A percentile compares a stretch with the other conserved stretches of the same genome.
Conservation (phyloP, 768 basidiomycete genomes). For the Lactarius tabidus region DNA sequence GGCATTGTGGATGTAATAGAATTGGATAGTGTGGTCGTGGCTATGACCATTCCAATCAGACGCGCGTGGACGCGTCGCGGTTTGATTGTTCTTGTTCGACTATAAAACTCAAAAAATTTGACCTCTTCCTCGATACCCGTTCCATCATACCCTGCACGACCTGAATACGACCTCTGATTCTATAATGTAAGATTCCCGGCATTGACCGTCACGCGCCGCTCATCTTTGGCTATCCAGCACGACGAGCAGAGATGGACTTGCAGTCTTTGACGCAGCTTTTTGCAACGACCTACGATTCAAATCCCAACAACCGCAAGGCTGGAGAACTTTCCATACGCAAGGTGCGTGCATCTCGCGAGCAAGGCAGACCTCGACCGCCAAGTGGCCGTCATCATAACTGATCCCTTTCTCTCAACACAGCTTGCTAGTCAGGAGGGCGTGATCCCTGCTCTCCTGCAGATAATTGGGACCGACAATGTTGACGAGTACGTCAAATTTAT, state of each 20-base stretch:
- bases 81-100: constrained; percentile 15
- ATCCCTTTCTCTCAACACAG: constrained; percentile 37
- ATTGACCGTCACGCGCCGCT: constrained; percentile 1
- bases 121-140: constrained; percentile 14
- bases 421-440: constrained; percentile 78
- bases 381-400: constrained; percentile 9
- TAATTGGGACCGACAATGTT: constrained; percentile 72
- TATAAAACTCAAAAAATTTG: constrained; percentile 18
- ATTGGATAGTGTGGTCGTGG: background rate
- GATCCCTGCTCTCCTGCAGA: constrained; percentile 78
- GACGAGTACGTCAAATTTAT: constrained; percentile 59
- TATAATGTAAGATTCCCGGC: background rate
- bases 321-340: constrained; percentile 87
- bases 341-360: constrained; percentile 38
- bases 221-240: background rate
- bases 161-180: background rate
- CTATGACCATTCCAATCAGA: background rate
- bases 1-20: constrained; percentile 11
- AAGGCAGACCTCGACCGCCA: background rate
- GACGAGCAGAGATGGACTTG: constrained; percentile 53
- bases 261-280: constrained; percentile 75
- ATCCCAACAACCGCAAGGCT: constrained; percentile 83
- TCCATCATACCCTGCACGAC: constrained; percentile 15
- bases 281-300: constrained; percentile 72
- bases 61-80: constrained; percentile 24